Conservation (phyloP, 2,329 filamentous ascomycete species). For the Capronia epimyces region DNA sequence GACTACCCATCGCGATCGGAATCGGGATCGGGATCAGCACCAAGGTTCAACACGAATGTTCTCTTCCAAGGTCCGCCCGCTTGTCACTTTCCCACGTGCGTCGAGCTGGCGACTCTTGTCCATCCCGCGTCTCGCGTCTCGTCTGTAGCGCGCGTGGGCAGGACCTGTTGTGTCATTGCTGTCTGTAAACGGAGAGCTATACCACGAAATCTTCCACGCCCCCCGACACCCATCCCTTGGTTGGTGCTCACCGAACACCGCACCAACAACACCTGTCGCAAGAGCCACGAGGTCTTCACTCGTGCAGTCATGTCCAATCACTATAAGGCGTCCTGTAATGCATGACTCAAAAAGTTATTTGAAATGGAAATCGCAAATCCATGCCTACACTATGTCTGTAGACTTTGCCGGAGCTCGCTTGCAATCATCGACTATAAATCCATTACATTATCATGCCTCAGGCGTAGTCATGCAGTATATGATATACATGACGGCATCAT, state of each 20-base stretch:
- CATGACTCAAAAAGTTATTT: background rate
- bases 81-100: slow-evolving; percentile 13
- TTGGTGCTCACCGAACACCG: no score
- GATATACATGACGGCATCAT: slow-evolving; percentile 4
- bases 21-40: background rate
- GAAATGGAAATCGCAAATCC: background rate
- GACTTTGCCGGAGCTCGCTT: background rate
- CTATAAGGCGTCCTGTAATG: no score
- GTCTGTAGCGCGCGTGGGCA: no score
- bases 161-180: no score
- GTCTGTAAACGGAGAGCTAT: no score
- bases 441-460: slow-evolving; percentile 15
- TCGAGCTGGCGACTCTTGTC: background rate
- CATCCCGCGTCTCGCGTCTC: background rate
- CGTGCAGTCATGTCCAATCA: no score
- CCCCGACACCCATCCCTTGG: no score
- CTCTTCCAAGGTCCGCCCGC: slow-evolving; percentile 2
- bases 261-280: no score
- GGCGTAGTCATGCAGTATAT: background rate
- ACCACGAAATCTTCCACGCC: no score
- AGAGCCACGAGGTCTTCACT: no score
- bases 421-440: background rate
- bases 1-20: background rate
- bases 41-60: no score
- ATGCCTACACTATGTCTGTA: background rate